Evolutionary conservation across 208 protist genomes (phyloP).

Genomic region (Leishmania major): DNA sequence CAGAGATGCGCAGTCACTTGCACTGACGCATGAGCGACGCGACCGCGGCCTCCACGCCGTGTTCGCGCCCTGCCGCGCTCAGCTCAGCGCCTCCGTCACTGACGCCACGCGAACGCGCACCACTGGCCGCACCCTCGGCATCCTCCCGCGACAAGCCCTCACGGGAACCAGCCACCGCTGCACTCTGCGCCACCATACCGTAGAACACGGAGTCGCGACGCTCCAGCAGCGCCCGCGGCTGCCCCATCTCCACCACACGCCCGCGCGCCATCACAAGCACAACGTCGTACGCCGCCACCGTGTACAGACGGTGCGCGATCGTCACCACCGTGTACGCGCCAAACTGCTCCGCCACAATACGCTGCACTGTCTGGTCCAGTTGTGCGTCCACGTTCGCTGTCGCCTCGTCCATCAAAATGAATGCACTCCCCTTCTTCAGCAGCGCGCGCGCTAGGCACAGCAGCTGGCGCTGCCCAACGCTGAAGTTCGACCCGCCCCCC

Average conservation of each 20-base stretch:
- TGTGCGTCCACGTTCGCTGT: conserved; percentile 67
- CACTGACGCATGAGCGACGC: conserved; percentile 22
- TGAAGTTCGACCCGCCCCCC: conserved; percentile 73
- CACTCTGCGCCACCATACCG: conserved; percentile 28
- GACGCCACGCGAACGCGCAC: background rate
- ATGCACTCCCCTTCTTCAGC: conserved; percentile 51
- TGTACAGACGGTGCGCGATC: conserved; percentile 76
- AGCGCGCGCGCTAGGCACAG: conserved; percentile 73
- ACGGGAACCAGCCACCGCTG: conserved; percentile 1
- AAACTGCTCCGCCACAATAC: conserved; percentile 35
- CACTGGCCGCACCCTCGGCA: background rate
- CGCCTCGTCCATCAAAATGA: conserved; percentile 83
- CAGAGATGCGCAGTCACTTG: conserved; percentile 1
- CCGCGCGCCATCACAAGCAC: conserved; percentile 72
- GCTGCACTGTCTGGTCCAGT: conserved; percentile 51
- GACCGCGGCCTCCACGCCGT: conserved; percentile 15
- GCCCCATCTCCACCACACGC: conserved; percentile 24
- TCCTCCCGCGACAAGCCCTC: background rate
- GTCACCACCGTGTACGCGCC: conserved; percentile 61
- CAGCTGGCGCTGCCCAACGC: conserved; percentile 77
- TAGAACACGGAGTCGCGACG: conserved; percentile 17
- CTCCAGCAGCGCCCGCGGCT: conserved; percentile 18
- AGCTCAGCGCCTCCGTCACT: background rate
- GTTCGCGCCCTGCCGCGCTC: conserved; percentile 7
- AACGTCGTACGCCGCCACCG: conserved; percentile 61